These are phyloP conservation scores for Phytophthora brassicae DNA, from an alignment of 352 stramenopile genomes.

Conservation along the genomic window DNA sequence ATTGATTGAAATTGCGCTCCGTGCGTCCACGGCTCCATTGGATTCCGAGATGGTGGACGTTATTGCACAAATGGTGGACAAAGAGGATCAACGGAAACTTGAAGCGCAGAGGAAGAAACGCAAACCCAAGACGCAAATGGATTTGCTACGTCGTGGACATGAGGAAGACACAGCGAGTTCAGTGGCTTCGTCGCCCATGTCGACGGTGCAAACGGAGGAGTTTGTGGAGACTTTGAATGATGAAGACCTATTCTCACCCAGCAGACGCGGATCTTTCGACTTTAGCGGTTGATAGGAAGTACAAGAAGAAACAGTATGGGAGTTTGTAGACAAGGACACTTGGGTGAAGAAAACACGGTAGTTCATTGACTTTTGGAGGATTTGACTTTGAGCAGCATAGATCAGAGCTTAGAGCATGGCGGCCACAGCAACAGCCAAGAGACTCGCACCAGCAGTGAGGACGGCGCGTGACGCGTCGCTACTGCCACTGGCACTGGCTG, in stretches of 20 bases:
- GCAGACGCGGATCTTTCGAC: conserved; percentile 66
- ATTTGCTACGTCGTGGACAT: conserved; percentile 8
- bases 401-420: conserved; percentile 24
- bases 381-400: conserved; percentile 9
- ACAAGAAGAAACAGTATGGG: neutral
- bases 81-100: conserved; percentile 59
- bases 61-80: conserved; percentile 79
- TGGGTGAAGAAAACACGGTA: neutral
- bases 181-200: conserved; percentile 33
- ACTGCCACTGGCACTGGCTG: conserved; percentile 8
- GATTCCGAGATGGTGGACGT: conserved; percentile 84
- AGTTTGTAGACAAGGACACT: conserved; percentile 11
- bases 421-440: conserved; percentile 30
- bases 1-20: conserved; percentile 81
- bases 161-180: conserved; percentile 28
- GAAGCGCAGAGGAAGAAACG: conserved; percentile 47
- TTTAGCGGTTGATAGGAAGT: conserved; percentile 45
- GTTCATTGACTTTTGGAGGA: conserved; percentile 20
- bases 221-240: conserved; percentile 49
- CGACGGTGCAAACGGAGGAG: conserved; percentile 33
- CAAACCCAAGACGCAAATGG: conserved; percentile 16
- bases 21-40: conserved; percentile 66
- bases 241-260: conserved; percentile 51
- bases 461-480: conserved; percentile 19
- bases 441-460: conserved; percentile 19